Evolutionary conservation across 768 basidiomycete species (phyloP), one percentile per base, ranked within the genome.

Genomic region (Agrocybe chaxingu): DNA sequence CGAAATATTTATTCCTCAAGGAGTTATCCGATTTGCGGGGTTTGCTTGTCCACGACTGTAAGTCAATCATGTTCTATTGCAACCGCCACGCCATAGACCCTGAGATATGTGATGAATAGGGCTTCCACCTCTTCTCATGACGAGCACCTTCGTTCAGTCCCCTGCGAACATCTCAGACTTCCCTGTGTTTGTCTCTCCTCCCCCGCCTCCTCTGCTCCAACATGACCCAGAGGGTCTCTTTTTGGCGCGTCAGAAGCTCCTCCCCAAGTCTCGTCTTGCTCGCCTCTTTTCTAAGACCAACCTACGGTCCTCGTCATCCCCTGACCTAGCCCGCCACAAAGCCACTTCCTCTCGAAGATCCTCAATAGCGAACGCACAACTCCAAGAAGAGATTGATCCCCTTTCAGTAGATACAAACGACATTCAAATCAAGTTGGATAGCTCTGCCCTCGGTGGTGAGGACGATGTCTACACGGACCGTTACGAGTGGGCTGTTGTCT

Each of bases 401-500:
- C 16, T 16, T 16, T 16, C 16, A 16, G 16, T 16, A 16, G 16
- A 16, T 16, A 16, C 16, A 16, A 16, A 56, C 38, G 48, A 58
- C 40, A 50, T 59, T 24, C 51, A 62, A 37, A 77, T 77, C 34
- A 59, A 41, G 47, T 57, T 77, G 19, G 65, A 72, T 47, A 48
- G 48, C 48, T 60, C 59, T 35, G 63, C 48, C 9, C 55, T 63
- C 6, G 47, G 58, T 42, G 51, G 57, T 24, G 54, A 64, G 30
- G 56, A 62, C 45, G 60, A 16, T 16, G 16, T 70, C 13, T 66
- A 71, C 54, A 63, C 66, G 48, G 82, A 87, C 59, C 66, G 75
- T 9, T 92, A 86, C 62, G 76, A 78, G 64, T 92, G 89, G 89
- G 89, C 87, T 6, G 64, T 87, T 8, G 59, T 92, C 8, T 89